phyloP scores from a whole-genome alignment of 257 asterid species.

The Solanum virginianum region DNA sequence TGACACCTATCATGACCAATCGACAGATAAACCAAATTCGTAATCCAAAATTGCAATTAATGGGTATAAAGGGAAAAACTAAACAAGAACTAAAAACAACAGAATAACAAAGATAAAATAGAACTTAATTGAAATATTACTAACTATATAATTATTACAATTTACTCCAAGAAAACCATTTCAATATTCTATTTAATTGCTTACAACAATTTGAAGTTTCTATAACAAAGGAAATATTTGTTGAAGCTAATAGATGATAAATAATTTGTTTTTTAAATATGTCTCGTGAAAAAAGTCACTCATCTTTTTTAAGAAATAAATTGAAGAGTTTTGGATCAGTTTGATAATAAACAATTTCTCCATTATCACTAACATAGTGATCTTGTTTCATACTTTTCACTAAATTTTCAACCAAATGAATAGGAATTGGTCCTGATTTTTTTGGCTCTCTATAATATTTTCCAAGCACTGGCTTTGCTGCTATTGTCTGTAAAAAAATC shows the following conservation, averaged over 20 bases:
- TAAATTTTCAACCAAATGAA: constrained; percentile 39
- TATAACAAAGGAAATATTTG: background rate
- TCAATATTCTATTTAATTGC: background rate
- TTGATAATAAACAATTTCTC: constrained; percentile 68
- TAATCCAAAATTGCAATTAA: too few relatives aligned
- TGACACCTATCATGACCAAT: too few relatives aligned
- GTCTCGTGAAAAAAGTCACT: background rate
- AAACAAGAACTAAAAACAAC: too few relatives aligned
- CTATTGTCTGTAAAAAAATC: constrained; percentile 39
- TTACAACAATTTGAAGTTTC: background rate
- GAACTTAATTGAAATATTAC: background rate
- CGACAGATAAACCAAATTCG: too few relatives aligned
- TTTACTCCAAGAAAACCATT: background rate
- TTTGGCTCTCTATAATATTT: constrained; percentile 65
- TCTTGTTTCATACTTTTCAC: constrained; percentile 46
- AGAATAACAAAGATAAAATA: too few relatives aligned
- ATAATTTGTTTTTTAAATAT: background rate
- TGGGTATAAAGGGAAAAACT: too few relatives aligned
- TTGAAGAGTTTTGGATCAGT: constrained; percentile 25
- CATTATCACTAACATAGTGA: constrained; percentile 65
- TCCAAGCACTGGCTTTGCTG: constrained; percentile 56
- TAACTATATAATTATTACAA: background rate
- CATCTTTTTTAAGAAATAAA: background rate
- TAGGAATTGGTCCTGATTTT: constrained; percentile 60
- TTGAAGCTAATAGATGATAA: background rate